Evolutionary conservation across 2,329 filamentous ascomycete species (phyloP), one percentile per base, ranked within the genome.

Genomic region (Sphaerulina vaccinii): DNA sequence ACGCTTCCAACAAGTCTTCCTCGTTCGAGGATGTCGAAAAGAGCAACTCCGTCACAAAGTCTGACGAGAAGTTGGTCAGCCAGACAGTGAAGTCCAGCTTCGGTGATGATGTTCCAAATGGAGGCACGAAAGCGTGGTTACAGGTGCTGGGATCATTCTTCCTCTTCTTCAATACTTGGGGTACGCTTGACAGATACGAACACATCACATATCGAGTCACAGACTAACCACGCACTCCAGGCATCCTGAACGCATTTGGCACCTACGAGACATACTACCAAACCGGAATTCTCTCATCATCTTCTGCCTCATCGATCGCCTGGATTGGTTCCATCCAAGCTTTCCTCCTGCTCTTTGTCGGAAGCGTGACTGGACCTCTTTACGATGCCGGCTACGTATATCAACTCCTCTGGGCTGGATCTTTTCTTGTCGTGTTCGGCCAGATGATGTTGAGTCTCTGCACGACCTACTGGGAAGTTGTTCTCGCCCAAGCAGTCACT

Each of bases 321-420:
- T 79, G 75, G 72, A 76, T 79, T 49, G 75, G 76, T 27, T 74
- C 75, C 1, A 61, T 77, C 9, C 73, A 78, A 52, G 71, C 73
- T 2, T 78, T 79, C 58, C 70, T 80, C 11, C 66, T 80, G n/a
- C 69, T 79, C 56, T 55, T 74, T 15, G 67, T 75, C 9, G 54
- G 54, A 9, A 27, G 22, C 1, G 9, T 55, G 3, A 39, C 38
- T 11, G 54, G 54, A 2, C 50, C 46, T 1, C 9, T 56, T 2
- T 56, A 41, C 24, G 54, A 54, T 49, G 27, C 41, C n/a, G 54
- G 54, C 29, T 56, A 50, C 21, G 50, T 53, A 15, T 24, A 35
- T 11, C 21, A 21, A 4, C n/a, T 57, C 6, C 27, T 49, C 15
- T 19, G 51, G 5, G 35, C n/a, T 3, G 51, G 51, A 18, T 41